These are phyloP conservation scores for Plasmodium blacklocki DNA, from an alignment of 169 alveolate species.

Conservation along the genomic window DNA sequence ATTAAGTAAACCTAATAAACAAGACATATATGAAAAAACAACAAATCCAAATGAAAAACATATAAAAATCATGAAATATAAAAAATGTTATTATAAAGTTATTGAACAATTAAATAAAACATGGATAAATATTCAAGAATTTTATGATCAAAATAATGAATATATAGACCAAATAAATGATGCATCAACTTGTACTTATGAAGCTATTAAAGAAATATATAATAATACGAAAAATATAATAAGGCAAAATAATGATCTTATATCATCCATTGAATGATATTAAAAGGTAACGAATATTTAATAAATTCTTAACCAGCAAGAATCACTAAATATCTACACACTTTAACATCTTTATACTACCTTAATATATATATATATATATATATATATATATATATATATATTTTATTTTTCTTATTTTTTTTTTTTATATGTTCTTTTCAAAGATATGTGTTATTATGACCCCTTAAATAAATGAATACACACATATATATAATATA, in stretches of 20 bases:
- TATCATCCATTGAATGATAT: constrained; percentile 31
- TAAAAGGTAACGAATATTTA: too few relatives aligned
- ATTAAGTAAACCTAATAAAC: neutral
- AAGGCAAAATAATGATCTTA: constrained; percentile 25
- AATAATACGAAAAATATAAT: constrained; percentile 35
- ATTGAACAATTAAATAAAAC: constrained; percentile 54
- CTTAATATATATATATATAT: too few relatives aligned
- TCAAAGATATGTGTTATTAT: too few relatives aligned
- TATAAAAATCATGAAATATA: constrained; percentile 25
- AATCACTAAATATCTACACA: too few relatives aligned
- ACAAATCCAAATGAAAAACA: constrained; percentile 8
- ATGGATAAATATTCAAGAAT: constrained; percentile 59
- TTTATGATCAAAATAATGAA: constrained; percentile 43
- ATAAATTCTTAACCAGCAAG: too few relatives aligned
- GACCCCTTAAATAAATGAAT: too few relatives aligned
- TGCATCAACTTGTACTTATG: constrained; percentile 9
- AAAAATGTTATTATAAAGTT: constrained; percentile 56
- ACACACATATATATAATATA: too few relatives aligned
- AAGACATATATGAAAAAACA: neutral
- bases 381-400: too few relatives aligned
- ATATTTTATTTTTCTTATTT: too few relatives aligned
- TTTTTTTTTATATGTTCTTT: too few relatives aligned
- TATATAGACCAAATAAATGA: constrained; percentile 22
- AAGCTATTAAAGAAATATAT: constrained; percentile 32
- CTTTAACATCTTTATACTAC: too few relatives aligned